Evolutionary conservation across 78 protist species (phyloP).

Genomic region (Neovahlkampfia damariscottae): DNA sequence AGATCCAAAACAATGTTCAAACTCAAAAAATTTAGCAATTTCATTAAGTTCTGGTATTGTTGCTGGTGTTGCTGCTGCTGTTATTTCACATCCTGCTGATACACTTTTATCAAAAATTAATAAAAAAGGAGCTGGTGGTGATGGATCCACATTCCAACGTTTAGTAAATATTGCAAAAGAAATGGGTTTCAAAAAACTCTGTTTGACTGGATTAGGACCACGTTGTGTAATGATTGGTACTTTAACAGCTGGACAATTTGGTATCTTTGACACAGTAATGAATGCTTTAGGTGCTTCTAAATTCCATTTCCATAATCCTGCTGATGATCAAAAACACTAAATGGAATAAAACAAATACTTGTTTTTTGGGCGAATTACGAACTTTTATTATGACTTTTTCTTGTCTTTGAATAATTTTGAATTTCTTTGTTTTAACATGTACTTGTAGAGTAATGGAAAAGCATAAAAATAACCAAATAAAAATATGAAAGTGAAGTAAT

Average conservation of each 20-base stretch:
- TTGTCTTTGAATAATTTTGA: no score
- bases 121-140: conserved; percentile 18
- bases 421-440: no score
- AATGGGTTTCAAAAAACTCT: conserved; percentile 25
- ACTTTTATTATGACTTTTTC: no score
- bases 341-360: no score
- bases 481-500: no score
- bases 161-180: conserved; percentile 15
- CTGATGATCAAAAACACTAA: no score
- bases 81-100: conserved; percentile 91
- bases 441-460: no score
- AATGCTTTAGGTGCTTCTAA: conserved; percentile 1
- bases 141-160: not conserved
- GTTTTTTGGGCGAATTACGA: no score
- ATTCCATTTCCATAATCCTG: no score
- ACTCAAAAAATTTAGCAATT: conserved; percentile 42
- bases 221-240: conserved; percentile 66
- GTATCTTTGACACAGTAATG: conserved; percentile 35
- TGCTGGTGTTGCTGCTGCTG: conserved; percentile 78
- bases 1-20: not conserved
- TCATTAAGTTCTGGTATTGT: conserved; percentile 71
- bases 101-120: conserved; percentile 59
- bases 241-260: conserved; percentile 57
- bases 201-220: conserved; percentile 37
- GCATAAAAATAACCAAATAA: no score